phyloP scores from a whole-genome alignment of 768 basidiomycete species.

The Phanerodontia chrysosporium region DNA sequence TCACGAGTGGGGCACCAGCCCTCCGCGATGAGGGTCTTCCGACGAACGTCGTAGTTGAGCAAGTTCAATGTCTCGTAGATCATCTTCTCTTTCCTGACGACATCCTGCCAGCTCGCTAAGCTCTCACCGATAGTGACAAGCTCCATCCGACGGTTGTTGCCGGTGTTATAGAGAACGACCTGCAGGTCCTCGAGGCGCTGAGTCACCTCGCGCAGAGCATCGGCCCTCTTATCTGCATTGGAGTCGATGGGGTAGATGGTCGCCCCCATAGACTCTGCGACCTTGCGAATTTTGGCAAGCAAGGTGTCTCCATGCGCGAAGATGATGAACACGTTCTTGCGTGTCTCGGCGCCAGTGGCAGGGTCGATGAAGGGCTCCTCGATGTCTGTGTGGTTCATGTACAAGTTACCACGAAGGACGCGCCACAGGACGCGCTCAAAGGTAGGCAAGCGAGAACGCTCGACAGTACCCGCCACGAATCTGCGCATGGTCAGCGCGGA shows the following conservation, averaged over 20 bases:
- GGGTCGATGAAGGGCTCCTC: slow-evolving; percentile 90
- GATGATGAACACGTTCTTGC: slow-evolving; percentile 99
- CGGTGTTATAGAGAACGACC: slow-evolving; percentile 86
- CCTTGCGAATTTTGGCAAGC: slow-evolving; percentile 94
- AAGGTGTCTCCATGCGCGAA: slow-evolving; percentile 94
- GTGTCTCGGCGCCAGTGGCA: slow-evolving; percentile 72
- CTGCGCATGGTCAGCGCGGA: slow-evolving; percentile 32
- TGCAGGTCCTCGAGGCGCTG: slow-evolving; percentile 88
- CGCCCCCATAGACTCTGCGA: slow-evolving; percentile 98
- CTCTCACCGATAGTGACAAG: slow-evolving; percentile 81
- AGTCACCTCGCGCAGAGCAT: slow-evolving; percentile 85
- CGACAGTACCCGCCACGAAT: slow-evolving; percentile 95
- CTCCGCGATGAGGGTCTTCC: slow-evolving; percentile 94
- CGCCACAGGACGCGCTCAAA: slow-evolving; percentile 99
- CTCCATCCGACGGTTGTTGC: slow-evolving; percentile 75
- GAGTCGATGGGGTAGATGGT: slow-evolving; percentile 95
- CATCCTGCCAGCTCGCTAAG: slow-evolving; percentile 88
- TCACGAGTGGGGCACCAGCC: slow-evolving; percentile 97
- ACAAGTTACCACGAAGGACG: slow-evolving; percentile 93
- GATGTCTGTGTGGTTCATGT: slow-evolving; percentile 99
- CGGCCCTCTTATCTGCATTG: slow-evolving; percentile 87
- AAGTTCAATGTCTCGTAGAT: slow-evolving; percentile 95
- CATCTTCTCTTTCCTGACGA: slow-evolving; percentile 91
- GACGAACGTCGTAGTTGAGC: slow-evolving; percentile 89
- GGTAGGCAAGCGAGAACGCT: slow-evolving; percentile 84